phyloP scores from a whole-genome alignment of 805 yeast species.

The Monosporozyma yasuniensis region DNA sequence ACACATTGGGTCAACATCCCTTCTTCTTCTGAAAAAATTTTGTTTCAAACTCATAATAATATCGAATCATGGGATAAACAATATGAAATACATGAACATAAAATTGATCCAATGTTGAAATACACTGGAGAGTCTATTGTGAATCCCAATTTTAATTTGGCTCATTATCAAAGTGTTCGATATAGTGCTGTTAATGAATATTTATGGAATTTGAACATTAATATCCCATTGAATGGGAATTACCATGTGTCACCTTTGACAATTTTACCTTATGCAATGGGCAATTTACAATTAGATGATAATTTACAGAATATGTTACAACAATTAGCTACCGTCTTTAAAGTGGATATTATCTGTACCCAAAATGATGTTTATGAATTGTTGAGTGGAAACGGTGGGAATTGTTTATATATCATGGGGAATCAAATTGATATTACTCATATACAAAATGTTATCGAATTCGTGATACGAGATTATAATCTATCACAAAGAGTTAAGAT shows the following conservation, averaged over 20 bases:
- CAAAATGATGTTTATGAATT: not conserved
- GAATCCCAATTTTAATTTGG: not conserved
- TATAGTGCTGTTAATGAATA: not conserved
- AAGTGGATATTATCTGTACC: constrained; percentile 3
- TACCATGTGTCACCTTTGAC: not conserved
- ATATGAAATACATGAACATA: not conserved
- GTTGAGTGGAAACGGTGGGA: not conserved
- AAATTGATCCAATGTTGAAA: not conserved
- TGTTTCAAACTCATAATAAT: not conserved
- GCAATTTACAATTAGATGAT: not conserved
- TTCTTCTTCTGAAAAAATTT: not conserved
- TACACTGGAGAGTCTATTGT: too few relatives aligned
- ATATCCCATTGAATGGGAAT: not conserved
- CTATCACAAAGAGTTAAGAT: not conserved
- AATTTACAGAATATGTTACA: not conserved
- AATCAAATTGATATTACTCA: not conserved
- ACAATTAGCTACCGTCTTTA: constrained; percentile 2
- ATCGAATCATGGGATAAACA: not conserved
- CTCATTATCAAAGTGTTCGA: not conserved
- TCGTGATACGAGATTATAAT: not conserved
- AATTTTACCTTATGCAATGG: not conserved
- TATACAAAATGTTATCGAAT: not conserved
- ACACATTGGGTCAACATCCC: not conserved
- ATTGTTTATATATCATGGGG: not conserved
- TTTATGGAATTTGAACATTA: not conserved